phyloP scores from a whole-genome alignment of 148 eudicot species.

The Diospyros kaki region DNA sequence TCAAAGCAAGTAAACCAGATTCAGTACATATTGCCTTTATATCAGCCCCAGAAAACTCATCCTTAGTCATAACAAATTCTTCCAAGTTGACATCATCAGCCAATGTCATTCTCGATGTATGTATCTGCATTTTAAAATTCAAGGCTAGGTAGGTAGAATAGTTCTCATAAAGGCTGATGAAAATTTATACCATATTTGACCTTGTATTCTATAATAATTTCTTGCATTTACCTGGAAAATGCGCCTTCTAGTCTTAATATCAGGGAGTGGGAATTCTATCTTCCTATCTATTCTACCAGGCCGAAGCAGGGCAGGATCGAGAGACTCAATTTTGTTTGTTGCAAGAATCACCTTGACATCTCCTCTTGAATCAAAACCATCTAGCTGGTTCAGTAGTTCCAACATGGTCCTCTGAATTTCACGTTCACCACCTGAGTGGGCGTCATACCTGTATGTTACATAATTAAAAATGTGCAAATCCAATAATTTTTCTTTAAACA shows the following conservation, averaged over 20 bases:
- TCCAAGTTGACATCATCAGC: constrained; percentile 96
- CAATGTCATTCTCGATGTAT: constrained; percentile 92
- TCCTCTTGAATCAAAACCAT: constrained; percentile 94
- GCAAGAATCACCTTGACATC: constrained; percentile 98
- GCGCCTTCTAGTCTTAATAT: constrained; percentile 91
- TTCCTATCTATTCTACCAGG: constrained; percentile 97
- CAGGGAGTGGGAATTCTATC: constrained; percentile 96
- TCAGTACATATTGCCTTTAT: constrained; percentile 98
- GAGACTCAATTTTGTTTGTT: constrained; percentile 86
- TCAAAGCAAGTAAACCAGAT: constrained; percentile 91
- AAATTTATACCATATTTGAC: background rate
- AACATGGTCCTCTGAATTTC: constrained; percentile 99
- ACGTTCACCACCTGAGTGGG: constrained; percentile 98
- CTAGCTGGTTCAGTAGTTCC: constrained; percentile 90
- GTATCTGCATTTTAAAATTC: constrained; percentile 47
- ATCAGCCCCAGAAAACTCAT: constrained; percentile 98
- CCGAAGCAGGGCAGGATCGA: constrained; percentile 93
- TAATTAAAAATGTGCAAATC: background rate
- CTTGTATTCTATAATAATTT: background rate
- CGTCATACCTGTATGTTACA: constrained; percentile 67
- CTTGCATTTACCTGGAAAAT: constrained; percentile 59
- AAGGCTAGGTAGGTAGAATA: background rate
- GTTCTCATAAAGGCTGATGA: background rate
- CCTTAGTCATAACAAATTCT: constrained; percentile 99
- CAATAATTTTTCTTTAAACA: background rate